Conservation (phyloP, 495 filamentous ascomycete species). For the Penicillium pulvis region DNA sequence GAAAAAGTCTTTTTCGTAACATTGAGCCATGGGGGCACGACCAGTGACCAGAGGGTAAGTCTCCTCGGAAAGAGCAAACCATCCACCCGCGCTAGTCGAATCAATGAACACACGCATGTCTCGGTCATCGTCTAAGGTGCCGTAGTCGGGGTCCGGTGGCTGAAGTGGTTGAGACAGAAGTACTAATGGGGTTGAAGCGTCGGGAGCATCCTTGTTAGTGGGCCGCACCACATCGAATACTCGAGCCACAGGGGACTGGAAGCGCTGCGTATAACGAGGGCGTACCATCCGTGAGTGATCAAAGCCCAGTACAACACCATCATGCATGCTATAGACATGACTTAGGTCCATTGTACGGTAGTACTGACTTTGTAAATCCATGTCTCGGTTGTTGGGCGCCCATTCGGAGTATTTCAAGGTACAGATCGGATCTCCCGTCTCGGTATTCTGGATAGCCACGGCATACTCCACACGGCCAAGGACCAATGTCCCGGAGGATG, state of each 20-base stretch:
- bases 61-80: slow-evolving; percentile 90
- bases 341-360: slow-evolving; percentile 76
- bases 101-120: slow-evolving; percentile 81
- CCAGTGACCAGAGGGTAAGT: slow-evolving; percentile 82
- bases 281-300: slow-evolving; percentile 61
- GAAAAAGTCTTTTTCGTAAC: slow-evolving; percentile 62
- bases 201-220: slow-evolving; percentile 54
- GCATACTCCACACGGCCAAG: slow-evolving; percentile 87
- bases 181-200: slow-evolving; percentile 63
- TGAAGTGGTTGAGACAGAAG: slow-evolving; percentile 83
- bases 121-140: slow-evolving; percentile 56
- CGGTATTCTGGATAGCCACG: slow-evolving; percentile 76
- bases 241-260: slow-evolving; percentile 80
- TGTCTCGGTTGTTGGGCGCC: slow-evolving; percentile 89
- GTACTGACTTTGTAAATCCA: slow-evolving; percentile 84
- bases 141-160: slow-evolving; percentile 61
- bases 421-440: slow-evolving; percentile 76
- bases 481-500: slow-evolving; percentile 68
- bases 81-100: slow-evolving; percentile 78
- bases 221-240: slow-evolving; percentile 90
- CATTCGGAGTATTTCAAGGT: slow-evolving; percentile 94
- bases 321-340: slow-evolving; percentile 84
- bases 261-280: slow-evolving; percentile 64
- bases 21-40: slow-evolving; percentile 63
- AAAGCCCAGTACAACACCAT: slow-evolving; percentile 84